Evolutionary conservation across 2,329 filamentous ascomycete genomes (phyloP), one percentile per base, ranked within the genome.

Genomic region (Xylariaceae sp.): DNA sequence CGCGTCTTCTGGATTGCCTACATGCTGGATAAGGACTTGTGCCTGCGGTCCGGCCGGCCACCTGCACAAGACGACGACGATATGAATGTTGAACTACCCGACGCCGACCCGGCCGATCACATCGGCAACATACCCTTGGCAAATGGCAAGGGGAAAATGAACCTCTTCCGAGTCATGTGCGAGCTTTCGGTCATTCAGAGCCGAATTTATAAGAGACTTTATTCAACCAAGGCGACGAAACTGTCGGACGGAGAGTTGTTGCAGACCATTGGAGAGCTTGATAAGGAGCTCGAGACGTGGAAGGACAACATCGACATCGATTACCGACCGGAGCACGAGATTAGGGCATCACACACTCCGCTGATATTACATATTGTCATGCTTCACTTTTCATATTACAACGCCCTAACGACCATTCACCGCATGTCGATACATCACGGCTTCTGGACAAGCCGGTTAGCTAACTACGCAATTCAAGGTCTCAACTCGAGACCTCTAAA

Each of bases 401-500:
- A 98, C 61, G 96, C 89, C 54, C 67, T 98, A 36, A 96, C 90
- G 1, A 98, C 92, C 0, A 96, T 98, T 48, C 92, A 98, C 61
- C 86, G 92, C 36, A 98, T 97, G 92, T 94, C 88, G 29, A 85
- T 97, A 19, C 92, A 97, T 54, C 89, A 96, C 59, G 92, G 92
- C 11, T 96, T 95, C 65, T 98, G 92, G 92, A 97, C 90, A 1
- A 96, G 87, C 56, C 79, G 92, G 26, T 67, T 98, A 28, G 94
- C 89, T 26, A 90, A 97, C 55, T 97, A 88, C 57, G 92, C 92
- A 12, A 92, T 97, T 40, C 87, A 95, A 61, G 92, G 92, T 1
- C 70, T 96, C 29, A 97, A 97, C 60, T 83, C 89, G 0, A 76
- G 85, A 48, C 89, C 92, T 1, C 66, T 98, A 38, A 98, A 97